Base-by-base conservation (phyloP, 306 rosid genomes). In the Hippophae tibetana region DNA sequence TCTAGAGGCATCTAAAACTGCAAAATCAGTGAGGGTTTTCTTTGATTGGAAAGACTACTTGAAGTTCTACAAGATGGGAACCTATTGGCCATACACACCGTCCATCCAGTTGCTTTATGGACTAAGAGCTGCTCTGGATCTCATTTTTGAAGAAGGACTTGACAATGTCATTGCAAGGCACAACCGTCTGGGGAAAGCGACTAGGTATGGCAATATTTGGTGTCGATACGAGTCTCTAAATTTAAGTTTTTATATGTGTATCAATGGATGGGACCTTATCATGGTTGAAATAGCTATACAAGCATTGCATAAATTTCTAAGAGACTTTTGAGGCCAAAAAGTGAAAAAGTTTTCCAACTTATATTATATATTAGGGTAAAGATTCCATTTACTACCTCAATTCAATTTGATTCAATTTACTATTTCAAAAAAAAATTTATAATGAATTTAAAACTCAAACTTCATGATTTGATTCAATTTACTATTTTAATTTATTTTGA, bases 11-110 rank as follows among this genome's bases (percentile, higher is more conserved):
- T 60, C 97, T 12, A 84, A 86, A 78, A 69, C 76, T 63, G 93
- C 99, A 6, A 86, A 58, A 69, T 88, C 99, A 55, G 76, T 93
- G 10, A 68, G 97, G 71, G 97, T 93, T 69, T 93, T 93, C 90
- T 93, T 93, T 49, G 97, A 93, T 65, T 93, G 99, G 99, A 74
- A 55, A 23, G 99, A 93, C 81, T 93, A 93, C 82, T 74, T 93
- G 62, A 93, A 88, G 74, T 88, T 86, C 89, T 93, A 93, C 62
- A 76, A 88, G 69, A 1, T 93, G 74, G 99, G 99, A 56, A 80
- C 95, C 57, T 93, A 52, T 65, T 93, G 99, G 99, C 99, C 99
- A 9, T 93, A 93, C 82, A 88, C 99, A 72, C 99, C 99, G 71
- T 87, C 98, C 54, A 76, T 90, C 73, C 98, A 90, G 64, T 66